phyloP scores from a whole-genome alignment of 2,329 filamentous ascomycete genomes.

The Macrophomina phaseolina region DNA sequence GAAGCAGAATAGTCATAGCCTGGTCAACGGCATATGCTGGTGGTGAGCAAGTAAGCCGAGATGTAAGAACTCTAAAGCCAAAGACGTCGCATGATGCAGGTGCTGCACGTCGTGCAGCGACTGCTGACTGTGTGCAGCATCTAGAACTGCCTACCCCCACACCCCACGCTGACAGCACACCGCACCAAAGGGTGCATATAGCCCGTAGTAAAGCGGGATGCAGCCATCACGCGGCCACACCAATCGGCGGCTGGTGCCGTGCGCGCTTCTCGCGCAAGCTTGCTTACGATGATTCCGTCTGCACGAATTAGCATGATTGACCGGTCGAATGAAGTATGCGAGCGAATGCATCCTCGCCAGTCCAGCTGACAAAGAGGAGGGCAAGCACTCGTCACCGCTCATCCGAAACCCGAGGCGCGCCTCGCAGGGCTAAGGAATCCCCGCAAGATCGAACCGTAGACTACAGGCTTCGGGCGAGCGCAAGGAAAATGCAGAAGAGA shows the following conservation, averaged over 20 bases:
- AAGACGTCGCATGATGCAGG: conserved; percentile 3
- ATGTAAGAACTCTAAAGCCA: neutral
- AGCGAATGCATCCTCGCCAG: neutral
- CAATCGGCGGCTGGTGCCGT: neutral
- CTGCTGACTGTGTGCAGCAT: conserved; percentile 13
- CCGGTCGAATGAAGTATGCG: conserved; percentile 12
- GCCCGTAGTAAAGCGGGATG: conserved; percentile 5
- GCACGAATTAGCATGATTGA: conserved; percentile 8
- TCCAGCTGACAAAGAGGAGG: conserved; percentile 1
- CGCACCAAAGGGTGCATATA: conserved; percentile 8
- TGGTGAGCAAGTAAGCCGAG: conserved; percentile 18
- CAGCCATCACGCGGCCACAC: conserved; percentile 11
- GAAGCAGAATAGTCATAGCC: neutral
- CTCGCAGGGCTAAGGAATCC: conserved; percentile 11
- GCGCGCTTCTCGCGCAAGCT: conserved; percentile 18
- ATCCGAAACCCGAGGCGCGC: conserved; percentile 14
- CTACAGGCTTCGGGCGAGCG: conserved; percentile 3
- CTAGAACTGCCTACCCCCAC: conserved; percentile 17
- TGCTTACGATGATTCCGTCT: neutral
- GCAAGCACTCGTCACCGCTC: conserved; percentile 13
- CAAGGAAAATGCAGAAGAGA: neutral
- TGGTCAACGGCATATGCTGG: neutral
- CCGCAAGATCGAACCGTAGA: neutral
- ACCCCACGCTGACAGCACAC: conserved; percentile 10
- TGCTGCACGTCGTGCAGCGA: conserved; percentile 3